Base-by-base conservation (phyloP, 352 stramenopile species). In the Peronospora destructor region DNA sequence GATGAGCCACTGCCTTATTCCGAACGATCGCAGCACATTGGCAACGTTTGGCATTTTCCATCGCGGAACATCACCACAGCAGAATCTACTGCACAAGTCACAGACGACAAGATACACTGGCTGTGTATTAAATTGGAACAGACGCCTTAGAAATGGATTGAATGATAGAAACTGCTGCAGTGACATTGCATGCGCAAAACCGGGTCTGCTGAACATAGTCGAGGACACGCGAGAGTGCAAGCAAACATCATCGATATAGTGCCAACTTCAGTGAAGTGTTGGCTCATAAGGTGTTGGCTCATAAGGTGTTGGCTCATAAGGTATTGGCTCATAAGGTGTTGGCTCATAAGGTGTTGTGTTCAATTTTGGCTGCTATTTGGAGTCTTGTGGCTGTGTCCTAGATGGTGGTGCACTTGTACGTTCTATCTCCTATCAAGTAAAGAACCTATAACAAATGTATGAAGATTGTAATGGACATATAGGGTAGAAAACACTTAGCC, bases 41-140 rank as follows among this genome's bases (percentile, higher is more conserved):
- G 61, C 21, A 53, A 64, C 19, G 66, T 57, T 12, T 92, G 82
- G 82, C 76, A 92, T 53, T 92, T 92, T 45, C 79, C 80, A 17
- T 17, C 37, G 1, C 36, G 25, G 56, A 26, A 16, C 41, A 48
- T 42, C 53, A 52, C 33, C 10, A 48, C 51, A 28, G 46, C 34
- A 13, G 30, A 21, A 9, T 19, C 29, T 29, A 4, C 4, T 32
- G 35, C 14, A 57, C 33, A 56, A 41, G 54, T 56, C 47, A 39
- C 42, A 45, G 47, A 51, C 52, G 23, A 23, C 41, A 13, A 36
- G 10, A 36, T 11, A 14, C 30, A 14, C 41, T 87, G 76, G 76
- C 61, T 85, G 13, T 75, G 67, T 42, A 70, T 75, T 36, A 17
- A 42, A 28, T 3, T 42, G 35, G 12, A 25, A 21, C 10, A 40